Evolutionary conservation across 2,329 filamentous ascomycete genomes (phyloP).

Genomic region (Metarhizium guizhouense): DNA sequence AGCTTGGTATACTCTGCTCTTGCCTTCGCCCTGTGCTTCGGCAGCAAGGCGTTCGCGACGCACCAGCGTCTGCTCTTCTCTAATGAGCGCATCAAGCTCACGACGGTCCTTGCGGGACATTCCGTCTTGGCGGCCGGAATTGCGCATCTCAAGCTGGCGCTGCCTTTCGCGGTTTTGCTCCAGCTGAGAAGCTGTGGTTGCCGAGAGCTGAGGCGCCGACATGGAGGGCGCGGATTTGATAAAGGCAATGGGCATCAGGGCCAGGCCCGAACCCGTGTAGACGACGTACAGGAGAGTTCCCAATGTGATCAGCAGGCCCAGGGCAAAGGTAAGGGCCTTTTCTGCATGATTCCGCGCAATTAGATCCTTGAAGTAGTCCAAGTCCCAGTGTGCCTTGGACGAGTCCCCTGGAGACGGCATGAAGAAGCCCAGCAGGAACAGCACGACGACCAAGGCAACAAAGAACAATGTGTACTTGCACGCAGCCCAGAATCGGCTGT

Average conservation of each 20-base stretch:
- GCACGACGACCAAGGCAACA: slow-evolving; percentile 64
- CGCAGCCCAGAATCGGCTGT: slow-evolving; percentile 69
- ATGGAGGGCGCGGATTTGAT: slow-evolving; percentile 88
- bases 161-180: slow-evolving; percentile 87
- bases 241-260: slow-evolving; percentile 77
- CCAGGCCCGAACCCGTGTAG: slow-evolving; percentile 83
- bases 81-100: slow-evolving; percentile 76
- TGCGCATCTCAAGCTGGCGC: slow-evolving; percentile 80
- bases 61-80: slow-evolving; percentile 87
- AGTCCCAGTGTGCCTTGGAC: slow-evolving; percentile 59
- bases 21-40: slow-evolving; percentile 71
- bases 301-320: slow-evolving; percentile 80
- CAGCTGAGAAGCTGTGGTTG: slow-evolving; percentile 69
- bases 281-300: slow-evolving; percentile 80
- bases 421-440: slow-evolving; percentile 93
- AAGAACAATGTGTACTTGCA: slow-evolving; percentile 88
- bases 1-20: slow-evolving; percentile 58
- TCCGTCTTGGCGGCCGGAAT: slow-evolving; percentile 62
- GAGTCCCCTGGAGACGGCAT: slow-evolving; percentile 68
- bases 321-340: slow-evolving; percentile 79
- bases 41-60: slow-evolving; percentile 81
- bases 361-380: slow-evolving; percentile 86
- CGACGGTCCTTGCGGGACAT: slow-evolving; percentile 79
- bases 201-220: slow-evolving; percentile 70
- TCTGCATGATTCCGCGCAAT: slow-evolving; percentile 76